Evolutionary conservation across 2,329 filamentous ascomycete species (phyloP).

Genomic region (Juglanconis oblonga): DNA sequence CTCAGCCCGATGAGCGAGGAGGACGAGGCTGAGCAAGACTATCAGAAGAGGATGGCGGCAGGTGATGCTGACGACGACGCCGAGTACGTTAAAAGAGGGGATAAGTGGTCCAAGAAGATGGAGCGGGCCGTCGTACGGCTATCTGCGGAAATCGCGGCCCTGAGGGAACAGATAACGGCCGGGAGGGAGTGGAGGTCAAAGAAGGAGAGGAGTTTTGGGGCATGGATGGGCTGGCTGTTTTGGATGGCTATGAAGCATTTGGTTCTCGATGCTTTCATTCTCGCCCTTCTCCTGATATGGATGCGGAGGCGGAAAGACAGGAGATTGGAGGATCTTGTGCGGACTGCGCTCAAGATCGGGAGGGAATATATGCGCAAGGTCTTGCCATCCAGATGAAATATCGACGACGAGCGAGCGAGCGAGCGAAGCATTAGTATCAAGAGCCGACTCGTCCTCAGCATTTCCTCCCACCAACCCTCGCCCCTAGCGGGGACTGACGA

Average conservation of each 20-base stretch:
- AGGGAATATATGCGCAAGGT: slow-evolving; percentile 59
- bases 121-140: slow-evolving; percentile 84
- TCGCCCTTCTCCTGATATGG: slow-evolving; percentile 67
- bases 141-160: slow-evolving; percentile 86
- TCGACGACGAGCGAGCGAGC: background rate
- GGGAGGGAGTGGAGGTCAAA: slow-evolving; percentile 69
- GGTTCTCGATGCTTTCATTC: slow-evolving; percentile 64
- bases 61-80: slow-evolving; percentile 37
- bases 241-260: slow-evolving; percentile 73
- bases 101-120: slow-evolving; percentile 76
- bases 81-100: slow-evolving; percentile 40
- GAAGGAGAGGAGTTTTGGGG: slow-evolving; percentile 60
- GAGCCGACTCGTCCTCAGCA: background rate
- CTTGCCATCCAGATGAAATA: slow-evolving; percentile 52
- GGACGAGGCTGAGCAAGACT: slow-evolving; percentile 62
- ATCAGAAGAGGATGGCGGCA: slow-evolving; percentile 40
- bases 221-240: slow-evolving; percentile 69
- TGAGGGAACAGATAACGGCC: slow-evolving; percentile 84
- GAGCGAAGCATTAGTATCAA: background rate
- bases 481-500: no score
- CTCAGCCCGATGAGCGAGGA: slow-evolving; percentile 85
- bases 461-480: background rate
- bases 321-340: slow-evolving; percentile 70
- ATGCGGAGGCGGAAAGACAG: slow-evolving; percentile 69
- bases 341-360: slow-evolving; percentile 56